Evolutionary conservation across 208 protist species (phyloP), one percentile per base, ranked within the genome.

Genomic region (Wallacemonas rigidus): DNA sequence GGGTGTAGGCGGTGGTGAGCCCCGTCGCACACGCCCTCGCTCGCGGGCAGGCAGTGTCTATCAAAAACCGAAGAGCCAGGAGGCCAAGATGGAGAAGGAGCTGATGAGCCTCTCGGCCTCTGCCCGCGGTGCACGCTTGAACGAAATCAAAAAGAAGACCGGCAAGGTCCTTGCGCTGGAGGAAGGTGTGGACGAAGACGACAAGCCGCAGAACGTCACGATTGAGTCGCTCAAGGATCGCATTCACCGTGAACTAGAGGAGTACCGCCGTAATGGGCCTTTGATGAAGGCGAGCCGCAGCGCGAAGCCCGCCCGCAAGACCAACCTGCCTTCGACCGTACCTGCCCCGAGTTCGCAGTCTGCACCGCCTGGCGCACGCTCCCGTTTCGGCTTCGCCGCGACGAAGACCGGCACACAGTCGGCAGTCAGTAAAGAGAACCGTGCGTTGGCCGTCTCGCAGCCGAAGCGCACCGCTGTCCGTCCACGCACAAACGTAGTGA

Each of bases 171-270:
- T 75, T 4, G 76, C 73, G 40, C 58, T 81, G n/a, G 81, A 88
- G 60, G 77, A 86, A 14, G 83, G 75, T 48, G 61, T 88, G 35
- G 81, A 86, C 58, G 73, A 79, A 48, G 43, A 69, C 41, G 85
- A 90, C 74, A 72, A 74, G 40, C 53, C 75, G 41, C 76, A 87
- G 63, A 68, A 88, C 64, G 64, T 81, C 3, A 67, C 83, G 8
- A 68, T 93, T 43, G 78, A 71, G 11, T 83, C 76, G 44, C 73
- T 90, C 3, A 83, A 88, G 69, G 62, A 11, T 39, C 88, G 88
- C 78, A 90, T 93, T 63, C 85, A 74, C 53, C 75, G 72, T 47
- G 88, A 93, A 69, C 69, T 93, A 69, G 80, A 90, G 61, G 82
- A 89, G 71, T 93, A 93, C 75, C 78, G 79, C 53, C 75, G 71